Percentiles rank a stretch among this genome's conserved stretches.
phyloP scores from a whole-genome alignment of 2,329 filamentous ascomycete genomes.

The Aspergillus sp. region DNA sequence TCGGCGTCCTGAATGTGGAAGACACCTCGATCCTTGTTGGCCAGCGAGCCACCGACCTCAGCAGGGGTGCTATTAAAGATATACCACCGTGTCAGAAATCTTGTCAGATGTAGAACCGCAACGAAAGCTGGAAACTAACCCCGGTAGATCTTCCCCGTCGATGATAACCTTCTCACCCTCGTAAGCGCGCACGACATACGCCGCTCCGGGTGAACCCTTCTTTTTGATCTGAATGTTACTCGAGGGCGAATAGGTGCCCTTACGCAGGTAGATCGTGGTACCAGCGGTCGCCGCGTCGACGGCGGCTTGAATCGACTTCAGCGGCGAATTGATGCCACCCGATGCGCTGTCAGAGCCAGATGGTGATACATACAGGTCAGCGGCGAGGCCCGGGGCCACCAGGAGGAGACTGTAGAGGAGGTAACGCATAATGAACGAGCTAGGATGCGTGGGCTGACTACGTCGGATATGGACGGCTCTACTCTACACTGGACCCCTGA shows the following conservation, averaged over 20 bases:
- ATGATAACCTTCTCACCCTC: slow-evolving; percentile 14
- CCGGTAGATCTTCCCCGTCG: slow-evolving; percentile 15
- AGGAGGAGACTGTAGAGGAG: background rate
- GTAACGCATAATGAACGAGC: background rate
- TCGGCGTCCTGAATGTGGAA: slow-evolving; percentile 17
- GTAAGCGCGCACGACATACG: slow-evolving; percentile 15
- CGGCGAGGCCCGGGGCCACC: slow-evolving; percentile 3
- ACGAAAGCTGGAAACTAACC: slow-evolving; percentile 1
- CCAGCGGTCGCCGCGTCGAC: slow-evolving; percentile 13
- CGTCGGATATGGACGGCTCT: background rate
- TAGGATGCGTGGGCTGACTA: background rate
- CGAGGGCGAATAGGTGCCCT: slow-evolving; percentile 15
- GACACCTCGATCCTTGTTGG: slow-evolving; percentile 15
- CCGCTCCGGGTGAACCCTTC: slow-evolving; percentile 8
- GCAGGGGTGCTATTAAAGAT: slow-evolving; percentile 11
- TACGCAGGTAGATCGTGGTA: slow-evolving; percentile 15
- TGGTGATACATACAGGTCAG: slow-evolving; percentile 17
- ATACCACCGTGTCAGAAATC: background rate
- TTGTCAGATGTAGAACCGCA: background rate
- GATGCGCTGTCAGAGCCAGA: slow-evolving; percentile 12
- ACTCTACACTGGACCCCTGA: background rate
- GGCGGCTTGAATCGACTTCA: slow-evolving; percentile 15
- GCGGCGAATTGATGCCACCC: slow-evolving; percentile 9
- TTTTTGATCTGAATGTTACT: slow-evolving; percentile 18
- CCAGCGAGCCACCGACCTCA: slow-evolving; percentile 7